Evolutionary conservation across 78 protist genomes (phyloP).

Genomic region (slime mould (Dictyostelium discoideum)): DNA sequence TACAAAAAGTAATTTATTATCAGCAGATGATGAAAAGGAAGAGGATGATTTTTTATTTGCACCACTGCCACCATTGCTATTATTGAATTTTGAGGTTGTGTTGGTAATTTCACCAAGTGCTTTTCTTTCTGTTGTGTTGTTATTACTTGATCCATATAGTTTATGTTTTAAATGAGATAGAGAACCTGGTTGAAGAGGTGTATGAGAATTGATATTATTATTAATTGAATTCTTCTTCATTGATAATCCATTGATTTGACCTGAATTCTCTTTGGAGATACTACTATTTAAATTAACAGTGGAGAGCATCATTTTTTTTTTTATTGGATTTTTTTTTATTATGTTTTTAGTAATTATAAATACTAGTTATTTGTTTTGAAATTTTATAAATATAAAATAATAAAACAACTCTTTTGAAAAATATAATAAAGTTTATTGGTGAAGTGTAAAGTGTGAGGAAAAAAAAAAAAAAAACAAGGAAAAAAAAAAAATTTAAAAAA

Average conservation of each 20-base stretch:
- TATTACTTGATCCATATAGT: not conserved
- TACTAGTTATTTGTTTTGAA: not conserved
- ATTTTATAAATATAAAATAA: not conserved
- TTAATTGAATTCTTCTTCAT: not conserved
- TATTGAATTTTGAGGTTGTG: not conserved
- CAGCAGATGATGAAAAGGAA: not conserved
- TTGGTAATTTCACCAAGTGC: conserved; percentile 44
- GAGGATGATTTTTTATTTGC: not conserved
- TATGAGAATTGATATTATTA: not conserved
- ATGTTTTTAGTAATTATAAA: conserved; percentile 13
- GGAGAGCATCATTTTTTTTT: conserved; percentile 20
- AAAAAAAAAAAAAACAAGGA: not conserved
- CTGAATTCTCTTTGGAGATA: conserved; percentile 13
- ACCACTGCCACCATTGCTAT: not conserved
- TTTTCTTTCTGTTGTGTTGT: conserved; percentile 8
- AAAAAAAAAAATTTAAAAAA: not conserved
- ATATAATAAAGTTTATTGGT: not conserved
- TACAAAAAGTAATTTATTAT: conserved; percentile 9
- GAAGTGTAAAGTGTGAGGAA: not conserved
- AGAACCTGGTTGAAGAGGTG: conserved; percentile 17
- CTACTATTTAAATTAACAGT: not conserved
- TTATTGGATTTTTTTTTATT: not conserved
- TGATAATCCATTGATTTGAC: not conserved
- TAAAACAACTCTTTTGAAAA: conserved; percentile 1
- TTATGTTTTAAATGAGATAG: conserved; percentile 3